phyloP scores from a whole-genome alignment of 2,329 filamentous ascomycete genomes.

The Colletotrichum viniferum region DNA sequence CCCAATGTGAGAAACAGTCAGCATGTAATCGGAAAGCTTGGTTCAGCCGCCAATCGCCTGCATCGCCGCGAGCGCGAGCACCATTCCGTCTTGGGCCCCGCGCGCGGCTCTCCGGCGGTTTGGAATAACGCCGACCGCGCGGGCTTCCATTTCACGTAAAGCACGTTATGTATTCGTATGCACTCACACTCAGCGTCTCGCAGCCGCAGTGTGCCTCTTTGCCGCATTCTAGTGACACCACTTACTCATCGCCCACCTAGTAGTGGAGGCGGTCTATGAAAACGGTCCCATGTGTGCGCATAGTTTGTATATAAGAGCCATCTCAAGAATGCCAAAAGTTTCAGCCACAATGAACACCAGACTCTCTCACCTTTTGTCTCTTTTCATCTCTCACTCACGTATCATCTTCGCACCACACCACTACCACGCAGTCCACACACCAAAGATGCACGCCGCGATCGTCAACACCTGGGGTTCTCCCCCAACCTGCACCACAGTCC shows the following conservation, averaged over 20 bases:
- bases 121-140: neutral
- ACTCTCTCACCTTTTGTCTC: neutral
- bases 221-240: neutral
- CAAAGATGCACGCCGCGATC: constrained; percentile 40
- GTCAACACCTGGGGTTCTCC: constrained; percentile 42
- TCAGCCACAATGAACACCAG: neutral
- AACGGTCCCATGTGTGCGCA: neutral
- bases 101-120: neutral
- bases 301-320: neutral
- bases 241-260: neutral
- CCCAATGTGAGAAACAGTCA: neutral
- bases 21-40: neutral
- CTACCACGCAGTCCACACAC: neutral
- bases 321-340: neutral
- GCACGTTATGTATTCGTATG: neutral
- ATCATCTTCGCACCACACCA: neutral
- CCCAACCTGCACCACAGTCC: constrained; percentile 31
- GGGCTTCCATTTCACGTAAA: neutral
- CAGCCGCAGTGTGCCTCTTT: neutral
- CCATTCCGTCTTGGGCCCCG: neutral
- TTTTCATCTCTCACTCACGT: neutral
- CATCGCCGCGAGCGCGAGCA: neutral
- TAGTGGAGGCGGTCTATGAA: neutral
- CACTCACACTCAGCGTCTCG: neutral
- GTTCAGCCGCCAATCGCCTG: neutral